Conservation (phyloP, 805 yeast genomes). For the Zygosaccharomyces siamensis region DNA sequence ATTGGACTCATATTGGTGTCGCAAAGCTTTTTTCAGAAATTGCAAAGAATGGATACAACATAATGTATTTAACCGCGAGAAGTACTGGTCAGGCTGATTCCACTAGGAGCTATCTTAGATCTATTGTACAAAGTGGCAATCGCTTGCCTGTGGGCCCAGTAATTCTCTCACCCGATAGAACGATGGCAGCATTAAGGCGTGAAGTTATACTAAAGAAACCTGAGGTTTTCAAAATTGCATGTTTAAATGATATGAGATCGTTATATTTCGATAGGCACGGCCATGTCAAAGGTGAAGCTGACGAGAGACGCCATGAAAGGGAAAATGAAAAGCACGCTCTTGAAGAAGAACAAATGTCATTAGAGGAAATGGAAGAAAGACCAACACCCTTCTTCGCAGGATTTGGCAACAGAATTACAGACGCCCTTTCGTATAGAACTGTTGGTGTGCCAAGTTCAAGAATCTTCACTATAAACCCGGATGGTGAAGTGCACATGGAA, state of each 20-base stretch:
- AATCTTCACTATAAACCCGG: constrained; percentile 92
- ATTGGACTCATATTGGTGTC: constrained; percentile 98
- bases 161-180: constrained; percentile 89
- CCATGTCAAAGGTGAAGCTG: constrained; percentile 4
- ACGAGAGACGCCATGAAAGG: constrained; percentile 11
- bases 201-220: constrained; percentile 94
- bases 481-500: constrained; percentile 97
- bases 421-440: constrained; percentile 88
- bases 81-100: constrained; percentile 94
- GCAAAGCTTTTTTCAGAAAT: constrained; percentile 90
- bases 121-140: constrained; percentile 71
- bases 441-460: constrained; percentile 93
- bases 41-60: constrained; percentile 79
- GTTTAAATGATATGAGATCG: constrained; percentile 77
- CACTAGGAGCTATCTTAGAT: constrained; percentile 75
- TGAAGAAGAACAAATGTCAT: not conserved
- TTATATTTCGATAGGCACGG: constrained; percentile 43
- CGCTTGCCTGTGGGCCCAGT: constrained; percentile 88
- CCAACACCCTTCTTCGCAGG: constrained; percentile 94
- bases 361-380: constrained; percentile 36
- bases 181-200: constrained; percentile 88
- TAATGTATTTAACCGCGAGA: constrained; percentile 89
- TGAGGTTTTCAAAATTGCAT: constrained; percentile 98
- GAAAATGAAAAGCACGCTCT: constrained; percentile 2
- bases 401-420: constrained; percentile 94